Evolutionary conservation across 371 early-diverging fungal species (phyloP), one percentile per base, ranked within the genome.

Genomic region (Mucor ambiguus): DNA sequence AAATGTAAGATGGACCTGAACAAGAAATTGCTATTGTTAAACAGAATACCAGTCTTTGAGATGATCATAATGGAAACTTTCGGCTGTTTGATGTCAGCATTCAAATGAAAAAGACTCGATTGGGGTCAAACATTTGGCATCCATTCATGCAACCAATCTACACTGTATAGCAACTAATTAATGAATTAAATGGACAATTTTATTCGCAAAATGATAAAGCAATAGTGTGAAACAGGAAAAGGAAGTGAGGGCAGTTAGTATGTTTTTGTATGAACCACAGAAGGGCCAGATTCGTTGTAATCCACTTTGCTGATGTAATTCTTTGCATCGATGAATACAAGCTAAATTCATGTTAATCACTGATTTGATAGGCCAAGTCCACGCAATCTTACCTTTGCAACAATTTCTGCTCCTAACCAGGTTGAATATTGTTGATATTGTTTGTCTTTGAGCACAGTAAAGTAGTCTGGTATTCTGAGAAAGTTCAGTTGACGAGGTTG

Each of bases 301-400:
- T 93, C 94, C 24, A 89, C 90, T 84, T 92, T 93, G 60, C 86
- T 91, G 59, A 92, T 82, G 70, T 90, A 89, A 61, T 87, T 87
- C 66, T 85, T 88, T 30, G 89, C 85, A 60, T 87, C 87, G 9
- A 85, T 83, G 73, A 90, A 89, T 29, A 90, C 85, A 60, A 90
- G 82, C 87, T 89, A 72, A 24, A 29, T 24, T 38, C 11, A 71
- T 7, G 12, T 24, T 1, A 35, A 3, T 52, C 22, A 38, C 18
- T 24, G 7, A 4, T 28, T 18, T 18, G 8, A 41, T 12, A 6
- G 26, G 1, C 3, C 6, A 33, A 33, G 48, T 6, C 37, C 22
- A 12, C 4, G 32, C 44, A 41, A 3, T 14, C 58, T 71, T 82
- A 94, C 93, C 88, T 92, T 92, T 32, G 93, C 90, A 33, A 90